These are phyloP conservation scores for Shiraia bambusicola DNA, from an alignment of 2,329 filamentous ascomycete species.

Conservation along the genomic window DNA sequence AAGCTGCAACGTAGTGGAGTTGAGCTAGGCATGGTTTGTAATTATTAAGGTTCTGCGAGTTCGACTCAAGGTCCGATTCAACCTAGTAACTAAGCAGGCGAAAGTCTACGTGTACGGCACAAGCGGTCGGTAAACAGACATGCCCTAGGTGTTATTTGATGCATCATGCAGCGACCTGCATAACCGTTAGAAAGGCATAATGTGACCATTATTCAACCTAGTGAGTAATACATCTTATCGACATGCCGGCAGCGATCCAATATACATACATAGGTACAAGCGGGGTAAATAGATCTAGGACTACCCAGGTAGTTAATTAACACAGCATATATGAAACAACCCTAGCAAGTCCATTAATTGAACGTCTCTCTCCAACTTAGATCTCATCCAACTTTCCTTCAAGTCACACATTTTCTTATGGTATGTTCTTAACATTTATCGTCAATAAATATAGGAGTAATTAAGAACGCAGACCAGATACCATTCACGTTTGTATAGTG, in stretches of 20 bases:
- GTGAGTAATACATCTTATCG: background rate
- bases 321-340: background rate
- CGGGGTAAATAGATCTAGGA: background rate
- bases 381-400: background rate
- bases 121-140: too few relatives aligned
- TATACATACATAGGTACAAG: background rate
- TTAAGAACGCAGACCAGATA: background rate
- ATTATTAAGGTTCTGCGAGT: background rate
- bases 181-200: too few relatives aligned
- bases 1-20: background rate
- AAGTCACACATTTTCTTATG: background rate
- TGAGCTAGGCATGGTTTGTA: background rate
- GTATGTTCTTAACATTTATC: background rate
- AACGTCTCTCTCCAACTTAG: background rate
- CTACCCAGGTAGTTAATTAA: too few relatives aligned
- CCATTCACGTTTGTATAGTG: background rate
- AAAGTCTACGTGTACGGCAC: background rate
- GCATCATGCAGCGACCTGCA: background rate
- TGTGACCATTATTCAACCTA: too few relatives aligned
- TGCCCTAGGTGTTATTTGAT: conserved; percentile 1
- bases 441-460: background rate
- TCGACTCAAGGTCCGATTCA: background rate
- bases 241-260: background rate
- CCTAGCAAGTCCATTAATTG: background rate
- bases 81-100: background rate